These are phyloP conservation scores for Globisporangium perplexum DNA, from an alignment of 352 stramenopile genomes.

Conservation along the genomic window DNA sequence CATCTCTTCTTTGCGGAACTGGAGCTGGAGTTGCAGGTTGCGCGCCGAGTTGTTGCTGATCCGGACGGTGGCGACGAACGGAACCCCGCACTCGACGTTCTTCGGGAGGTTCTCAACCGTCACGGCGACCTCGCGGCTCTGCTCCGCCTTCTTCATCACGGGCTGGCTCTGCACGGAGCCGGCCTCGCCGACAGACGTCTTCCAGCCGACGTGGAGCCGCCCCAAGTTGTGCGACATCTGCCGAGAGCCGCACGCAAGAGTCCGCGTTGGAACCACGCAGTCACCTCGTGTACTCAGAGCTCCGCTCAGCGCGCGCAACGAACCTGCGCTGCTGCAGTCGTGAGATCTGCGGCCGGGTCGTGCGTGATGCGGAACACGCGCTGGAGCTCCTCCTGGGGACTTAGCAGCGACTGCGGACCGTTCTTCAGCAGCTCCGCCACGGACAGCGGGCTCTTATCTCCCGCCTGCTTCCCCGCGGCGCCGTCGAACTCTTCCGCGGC, in stretches of 20 bases:
- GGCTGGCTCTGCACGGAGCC: constrained; percentile 78
- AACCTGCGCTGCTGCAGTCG: constrained; percentile 29
- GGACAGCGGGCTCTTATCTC: background rate
- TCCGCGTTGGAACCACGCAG: background rate
- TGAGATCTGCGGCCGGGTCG: constrained; percentile 30
- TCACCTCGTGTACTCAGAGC: no score
- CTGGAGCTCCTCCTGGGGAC: constrained; percentile 76
- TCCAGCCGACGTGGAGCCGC: constrained; percentile 77
- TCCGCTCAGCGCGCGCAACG: background rate
- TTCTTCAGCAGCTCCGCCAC: constrained; percentile 23
- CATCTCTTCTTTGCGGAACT: constrained; percentile 71
- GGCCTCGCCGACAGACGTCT: constrained; percentile 74
- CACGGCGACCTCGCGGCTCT: constrained; percentile 38
- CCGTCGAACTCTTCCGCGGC: constrained; percentile 35
- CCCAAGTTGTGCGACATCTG: constrained; percentile 65
- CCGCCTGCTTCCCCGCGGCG: constrained; percentile 4
- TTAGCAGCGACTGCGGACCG: constrained; percentile 52
- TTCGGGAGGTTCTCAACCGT: constrained; percentile 37
- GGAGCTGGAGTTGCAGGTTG: constrained; percentile 60
- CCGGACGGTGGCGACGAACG: constrained; percentile 44
- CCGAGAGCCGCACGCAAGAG: background rate
- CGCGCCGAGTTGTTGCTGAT: constrained; percentile 70
- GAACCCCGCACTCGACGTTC: constrained; percentile 36
- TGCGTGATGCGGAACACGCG: constrained; percentile 58
- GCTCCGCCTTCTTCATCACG: constrained; percentile 54